Conservation (phyloP, 2,329 filamentous ascomycete genomes). For the Hawksworthiomyces lignivorus region DNA sequence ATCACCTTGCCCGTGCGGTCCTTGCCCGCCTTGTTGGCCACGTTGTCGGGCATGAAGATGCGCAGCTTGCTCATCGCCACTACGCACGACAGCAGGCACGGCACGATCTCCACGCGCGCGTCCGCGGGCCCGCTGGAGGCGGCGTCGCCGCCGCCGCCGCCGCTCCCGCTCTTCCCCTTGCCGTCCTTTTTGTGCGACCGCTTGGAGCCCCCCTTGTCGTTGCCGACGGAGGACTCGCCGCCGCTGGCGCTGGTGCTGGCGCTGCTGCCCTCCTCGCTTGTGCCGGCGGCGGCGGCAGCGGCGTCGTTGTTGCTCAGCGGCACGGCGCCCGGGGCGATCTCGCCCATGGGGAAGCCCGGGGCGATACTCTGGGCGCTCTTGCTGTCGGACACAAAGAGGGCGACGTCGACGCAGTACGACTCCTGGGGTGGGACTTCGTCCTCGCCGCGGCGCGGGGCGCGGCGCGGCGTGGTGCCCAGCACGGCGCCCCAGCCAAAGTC, state of each 20-base stretch:
- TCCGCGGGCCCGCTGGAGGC: slow-evolving; percentile 4
- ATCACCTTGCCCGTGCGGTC: slow-evolving; percentile 62
- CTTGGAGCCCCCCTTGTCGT: not conserved
- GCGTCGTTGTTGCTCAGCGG: slow-evolving; percentile 51
- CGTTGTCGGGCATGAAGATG: slow-evolving; percentile 72
- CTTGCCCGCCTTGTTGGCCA: slow-evolving; percentile 58
- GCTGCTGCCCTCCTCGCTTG: not conserved
- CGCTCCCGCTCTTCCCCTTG: slow-evolving; percentile 1
- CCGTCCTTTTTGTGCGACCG: not conserved
- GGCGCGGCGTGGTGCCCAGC: slow-evolving; percentile 62
- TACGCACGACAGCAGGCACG: slow-evolving; percentile 78
- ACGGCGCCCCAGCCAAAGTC: slow-evolving; percentile 96
- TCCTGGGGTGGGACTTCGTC: slow-evolving; percentile 68
- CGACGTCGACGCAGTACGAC: slow-evolving; percentile 73
- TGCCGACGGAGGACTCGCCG: not conserved
- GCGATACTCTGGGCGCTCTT: slow-evolving; percentile 38
- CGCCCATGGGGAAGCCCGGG: slow-evolving; percentile 25
- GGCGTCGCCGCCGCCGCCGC: not conserved
- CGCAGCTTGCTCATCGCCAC: slow-evolving; percentile 78
- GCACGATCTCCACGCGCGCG: slow-evolving; percentile 68
- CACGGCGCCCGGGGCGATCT: slow-evolving; percentile 59
- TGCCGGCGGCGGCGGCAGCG: slow-evolving; percentile 51
- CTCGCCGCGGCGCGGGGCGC: slow-evolving; percentile 52
- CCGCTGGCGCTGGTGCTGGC: not conserved
- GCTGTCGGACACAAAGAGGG: slow-evolving; percentile 51